These are phyloP conservation scores for Ophiorrhiza pumila DNA, from an alignment of 257 asterid species.

Conservation along the genomic window DNA sequence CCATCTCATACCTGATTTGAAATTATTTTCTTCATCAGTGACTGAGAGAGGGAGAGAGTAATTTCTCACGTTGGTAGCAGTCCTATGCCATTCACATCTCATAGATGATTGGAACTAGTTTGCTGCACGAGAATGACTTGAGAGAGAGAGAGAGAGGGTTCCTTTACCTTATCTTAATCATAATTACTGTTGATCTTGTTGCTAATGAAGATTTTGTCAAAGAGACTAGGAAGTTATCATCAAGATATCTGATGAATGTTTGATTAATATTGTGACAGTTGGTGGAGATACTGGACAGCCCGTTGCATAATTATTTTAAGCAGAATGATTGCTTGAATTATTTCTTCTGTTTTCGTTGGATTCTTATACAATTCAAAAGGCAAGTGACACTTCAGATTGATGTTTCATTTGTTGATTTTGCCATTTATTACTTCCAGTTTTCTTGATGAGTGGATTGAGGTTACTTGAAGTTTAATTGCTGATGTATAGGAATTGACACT, in stretches of 20 bases:
- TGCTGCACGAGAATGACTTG: not conserved
- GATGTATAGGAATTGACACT: not conserved
- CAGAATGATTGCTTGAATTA: slow-evolving; percentile 91
- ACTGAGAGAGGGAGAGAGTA: too few species aligned
- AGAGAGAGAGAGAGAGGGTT: not conserved
- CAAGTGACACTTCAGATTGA: slow-evolving; percentile 26
- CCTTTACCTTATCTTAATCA: not conserved
- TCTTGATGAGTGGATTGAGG: not conserved
- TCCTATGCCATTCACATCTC: too few species aligned
- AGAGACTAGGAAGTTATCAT: not conserved
- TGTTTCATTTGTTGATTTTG: not conserved
- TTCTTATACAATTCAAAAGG: slow-evolving; percentile 98
- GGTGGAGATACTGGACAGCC: slow-evolving; percentile 83
- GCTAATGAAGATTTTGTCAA: not conserved
- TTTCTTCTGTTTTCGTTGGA: slow-evolving; percentile 99
- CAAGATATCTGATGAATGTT: slow-evolving; percentile 12
- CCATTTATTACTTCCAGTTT: not conserved
- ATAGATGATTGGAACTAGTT: too few species aligned
- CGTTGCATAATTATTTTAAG: slow-evolving; percentile 78
- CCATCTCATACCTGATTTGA: not conserved
- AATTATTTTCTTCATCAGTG: not conserved
- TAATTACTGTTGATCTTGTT: not conserved
- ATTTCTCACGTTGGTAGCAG: not conserved
- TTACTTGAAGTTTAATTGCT: slow-evolving; percentile 1
- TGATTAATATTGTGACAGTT: slow-evolving; percentile 55